Percentiles rank a stretch among this genome's conserved stretches.
phyloP scores from a whole-genome alignment of 2,329 filamentous ascomycete genomes.

The Emydomyces testavorans region DNA sequence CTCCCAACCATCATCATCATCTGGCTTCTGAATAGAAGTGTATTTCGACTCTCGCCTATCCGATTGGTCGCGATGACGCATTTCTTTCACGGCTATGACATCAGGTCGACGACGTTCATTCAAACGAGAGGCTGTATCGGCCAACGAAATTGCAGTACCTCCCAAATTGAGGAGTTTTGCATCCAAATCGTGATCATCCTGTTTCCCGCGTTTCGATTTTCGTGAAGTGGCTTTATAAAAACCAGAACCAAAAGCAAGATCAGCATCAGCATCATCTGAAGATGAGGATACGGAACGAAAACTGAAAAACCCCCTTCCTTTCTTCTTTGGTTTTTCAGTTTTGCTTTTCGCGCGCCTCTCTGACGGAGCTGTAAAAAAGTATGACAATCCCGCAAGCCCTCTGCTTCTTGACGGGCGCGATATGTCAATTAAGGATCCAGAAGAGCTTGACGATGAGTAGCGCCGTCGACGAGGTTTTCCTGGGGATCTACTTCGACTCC shows the following conservation, averaged over 20 bases:
- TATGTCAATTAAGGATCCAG: slow-evolving; percentile 55
- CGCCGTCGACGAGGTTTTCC: slow-evolving; percentile 17
- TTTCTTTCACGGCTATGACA: slow-evolving; percentile 25
- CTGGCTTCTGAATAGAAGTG: neutral
- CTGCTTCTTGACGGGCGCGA: slow-evolving; percentile 44
- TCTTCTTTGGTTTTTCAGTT: slow-evolving; percentile 37
- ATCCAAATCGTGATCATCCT: slow-evolving; percentile 30
- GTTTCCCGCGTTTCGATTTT: slow-evolving; percentile 28
- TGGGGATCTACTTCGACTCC: slow-evolving; percentile 29
- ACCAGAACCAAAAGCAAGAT: slow-evolving; percentile 56
- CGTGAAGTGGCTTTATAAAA: slow-evolving; percentile 22
- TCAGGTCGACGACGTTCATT: slow-evolving; percentile 28
- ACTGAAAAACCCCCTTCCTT: slow-evolving; percentile 42
- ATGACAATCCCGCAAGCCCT: slow-evolving; percentile 44
- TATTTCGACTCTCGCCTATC: neutral
- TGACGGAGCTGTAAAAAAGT: slow-evolving; percentile 53
- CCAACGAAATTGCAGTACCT: slow-evolving; percentile 38
- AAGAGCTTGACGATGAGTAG: slow-evolving; percentile 44
- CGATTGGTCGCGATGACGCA: slow-evolving; percentile 15
- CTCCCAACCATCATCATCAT: slow-evolving; percentile 48
- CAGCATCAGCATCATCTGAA: slow-evolving; percentile 55
- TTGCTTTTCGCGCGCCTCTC: slow-evolving; percentile 36
- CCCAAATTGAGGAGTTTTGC: slow-evolving; percentile 40
- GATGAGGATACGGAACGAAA: slow-evolving; percentile 43
- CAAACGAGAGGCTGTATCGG: slow-evolving; percentile 28